Base-by-base conservation (phyloP, 2,329 filamentous ascomycete species). In the Penicillium sp. region DNA sequence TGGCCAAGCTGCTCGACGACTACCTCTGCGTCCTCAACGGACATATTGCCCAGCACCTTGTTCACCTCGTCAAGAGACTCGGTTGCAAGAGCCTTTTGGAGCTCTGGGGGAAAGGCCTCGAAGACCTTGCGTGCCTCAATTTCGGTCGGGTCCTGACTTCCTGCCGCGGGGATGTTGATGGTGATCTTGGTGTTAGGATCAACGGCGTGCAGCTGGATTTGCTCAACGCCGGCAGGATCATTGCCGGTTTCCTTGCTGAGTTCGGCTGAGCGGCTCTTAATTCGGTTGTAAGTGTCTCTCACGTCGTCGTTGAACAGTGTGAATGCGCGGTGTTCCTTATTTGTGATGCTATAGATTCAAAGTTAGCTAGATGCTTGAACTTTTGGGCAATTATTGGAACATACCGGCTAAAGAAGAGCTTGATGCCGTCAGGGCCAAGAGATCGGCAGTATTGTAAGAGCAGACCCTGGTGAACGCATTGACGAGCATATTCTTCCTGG, bases 161-260 rank as follows among this genome's bases (percentile, higher is more conserved):
- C 78, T 33, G 78, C 77, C 0, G 86, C 77, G 10, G 93, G 92
- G 33, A 95, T 86, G 47, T 75, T 81, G 70, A 97, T 96, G 66
- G 88, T 88, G 68, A 98, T 96, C 53, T 88, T 86, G 3, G 92
- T 96, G 42, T 87, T 87, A 0, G 92, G 92, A 69, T 96, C 90
- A 9, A 98, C 91, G 12, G 93, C 92, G 67, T 98, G 93, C 41
- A 98, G 80, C 72, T 98, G 95, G 60, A 98, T 98, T 71, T 96
- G 92, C 75, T 98, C 93, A 8, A 95, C 87, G 18, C 86, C 89
- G 23, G 78, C 81, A 1, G 72, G 72, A 6, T 75, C 75, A 39
- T 71, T 69, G 39, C 78, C 73, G 50, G 76, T 72, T 59, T 86
- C 78, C 55, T 81, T 81, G 35, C 76, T 77, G 56, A 95, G 86